A percentile compares a stretch with the other conserved stretches of the same genome.
Evolutionary conservation across 257 asterid genomes (phyloP).

Genomic region (Forsythia suspensa): DNA sequence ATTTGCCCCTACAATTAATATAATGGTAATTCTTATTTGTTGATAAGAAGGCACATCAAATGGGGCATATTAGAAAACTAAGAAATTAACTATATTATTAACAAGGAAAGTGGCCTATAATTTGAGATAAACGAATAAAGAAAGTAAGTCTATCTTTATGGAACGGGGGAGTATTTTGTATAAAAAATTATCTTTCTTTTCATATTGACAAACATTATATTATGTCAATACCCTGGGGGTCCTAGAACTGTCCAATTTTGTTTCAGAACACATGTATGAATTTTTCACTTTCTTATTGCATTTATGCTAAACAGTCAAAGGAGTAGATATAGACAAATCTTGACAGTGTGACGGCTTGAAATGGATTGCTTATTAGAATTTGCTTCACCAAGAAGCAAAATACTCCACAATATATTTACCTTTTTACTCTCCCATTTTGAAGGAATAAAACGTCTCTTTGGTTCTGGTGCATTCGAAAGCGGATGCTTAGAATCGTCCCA

Average conservation of each 20-base stretch:
- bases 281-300: not conserved
- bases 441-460: slow-evolving; percentile 94
- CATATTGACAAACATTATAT: not conserved
- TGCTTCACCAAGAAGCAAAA: not conserved
- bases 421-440: slow-evolving; percentile 88
- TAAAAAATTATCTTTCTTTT: not conserved
- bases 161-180: not conserved
- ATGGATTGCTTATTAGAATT: not conserved
- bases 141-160: too few species aligned
- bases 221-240: not conserved
- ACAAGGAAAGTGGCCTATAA: too few species aligned
- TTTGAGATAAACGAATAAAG: too few species aligned
- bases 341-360: not conserved
- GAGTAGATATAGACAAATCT: not conserved
- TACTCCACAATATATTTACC: slow-evolving; percentile 40
- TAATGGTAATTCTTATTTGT: too few species aligned
- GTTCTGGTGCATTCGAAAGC: slow-evolving; percentile 91
- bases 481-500: slow-evolving; percentile 86
- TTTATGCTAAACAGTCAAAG: not conserved
- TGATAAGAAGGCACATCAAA: too few species aligned
- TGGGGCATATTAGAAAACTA: too few species aligned
- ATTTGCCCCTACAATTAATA: too few species aligned
- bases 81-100: too few species aligned
- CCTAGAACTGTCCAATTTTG: not conserved
- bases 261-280: not conserved